Conservation (phyloP, 139 green algal species). For the Dunaliella sp. region DNA sequence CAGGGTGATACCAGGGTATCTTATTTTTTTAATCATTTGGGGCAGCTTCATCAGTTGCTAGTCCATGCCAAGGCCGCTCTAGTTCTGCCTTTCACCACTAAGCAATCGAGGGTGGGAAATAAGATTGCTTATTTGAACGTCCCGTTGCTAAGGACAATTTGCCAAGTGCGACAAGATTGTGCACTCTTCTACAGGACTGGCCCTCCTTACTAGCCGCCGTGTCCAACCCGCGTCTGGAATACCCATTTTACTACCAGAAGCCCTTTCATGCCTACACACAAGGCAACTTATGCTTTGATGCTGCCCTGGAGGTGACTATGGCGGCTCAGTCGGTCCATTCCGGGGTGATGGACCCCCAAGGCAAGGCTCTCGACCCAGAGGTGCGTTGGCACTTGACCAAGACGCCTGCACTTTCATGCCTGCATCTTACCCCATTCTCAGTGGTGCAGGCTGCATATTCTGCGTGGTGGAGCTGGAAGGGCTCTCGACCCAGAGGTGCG, state of each 20-base stretch:
- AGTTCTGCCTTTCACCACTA: neutral
- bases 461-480: no score
- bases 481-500: constrained; percentile 44
- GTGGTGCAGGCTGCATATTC: neutral
- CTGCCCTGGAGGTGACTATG: constrained; percentile 65
- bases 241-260: constrained; percentile 69
- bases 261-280: constrained; percentile 76
- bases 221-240: constrained; percentile 38
- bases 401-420: no score
- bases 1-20: no score
- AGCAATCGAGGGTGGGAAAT: neutral
- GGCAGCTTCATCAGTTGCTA: no score
- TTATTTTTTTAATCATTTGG: no score
- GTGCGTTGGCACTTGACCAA: neutral
- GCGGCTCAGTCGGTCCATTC: constrained; percentile 65
- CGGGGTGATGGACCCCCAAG: constrained; percentile 59
- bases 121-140: neutral
- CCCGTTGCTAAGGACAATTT: neutral
- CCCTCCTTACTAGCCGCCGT: constrained; percentile 38
- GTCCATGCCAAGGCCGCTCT: neutral
- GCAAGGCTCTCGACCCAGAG: constrained; percentile 56
- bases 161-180: neutral
- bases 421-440: no score
- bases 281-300: constrained; percentile 71
- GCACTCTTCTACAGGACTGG: constrained; percentile 60